phyloP scores from a whole-genome alignment of 495 filamentous ascomycete species.

The Trypethelium eluteriae region DNA sequence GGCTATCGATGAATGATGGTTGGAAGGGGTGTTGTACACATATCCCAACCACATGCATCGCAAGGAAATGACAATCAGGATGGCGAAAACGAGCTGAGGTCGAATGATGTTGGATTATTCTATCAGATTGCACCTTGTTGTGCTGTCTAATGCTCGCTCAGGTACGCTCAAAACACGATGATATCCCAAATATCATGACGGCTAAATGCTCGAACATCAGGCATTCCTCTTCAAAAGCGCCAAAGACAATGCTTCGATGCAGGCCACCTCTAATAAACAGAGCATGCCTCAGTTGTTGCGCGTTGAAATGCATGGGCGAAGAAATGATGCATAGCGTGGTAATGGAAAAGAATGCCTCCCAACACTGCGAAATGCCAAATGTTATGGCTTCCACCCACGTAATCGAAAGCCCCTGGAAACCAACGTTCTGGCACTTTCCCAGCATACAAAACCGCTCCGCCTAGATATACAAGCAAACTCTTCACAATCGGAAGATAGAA shows the following conservation, averaged over 20 bases:
- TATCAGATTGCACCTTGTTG: not conserved
- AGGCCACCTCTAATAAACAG: conserved; percentile 23
- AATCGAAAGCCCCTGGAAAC: conserved; percentile 88
- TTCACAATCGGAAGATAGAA: conserved; percentile 89
- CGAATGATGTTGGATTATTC: not conserved
- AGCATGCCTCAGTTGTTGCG: conserved; percentile 52
- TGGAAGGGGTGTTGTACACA: too few species aligned
- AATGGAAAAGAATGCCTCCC: conserved; percentile 95
- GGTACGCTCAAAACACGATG: not conserved
- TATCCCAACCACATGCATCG: too few species aligned
- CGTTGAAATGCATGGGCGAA: conserved; percentile 77
- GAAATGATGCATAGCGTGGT: conserved; percentile 89
- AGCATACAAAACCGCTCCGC: conserved; percentile 84
- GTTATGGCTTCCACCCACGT: conserved; percentile 89
- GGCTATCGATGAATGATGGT: conserved; percentile 3
- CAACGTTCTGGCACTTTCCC: conserved; percentile 88
- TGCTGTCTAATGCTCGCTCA: not conserved
- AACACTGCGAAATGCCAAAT: conserved; percentile 95
- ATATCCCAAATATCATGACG: too few species aligned
- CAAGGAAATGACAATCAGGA: too few species aligned
- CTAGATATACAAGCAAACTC: conserved; percentile 75
- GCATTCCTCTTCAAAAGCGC: not conserved
- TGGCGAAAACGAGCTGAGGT: not conserved
- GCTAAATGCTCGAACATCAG: not conserved
- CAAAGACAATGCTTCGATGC: not conserved